Base-by-base conservation (phyloP, 768 basidiomycete genomes). In the Leccinum arenicola region DNA sequence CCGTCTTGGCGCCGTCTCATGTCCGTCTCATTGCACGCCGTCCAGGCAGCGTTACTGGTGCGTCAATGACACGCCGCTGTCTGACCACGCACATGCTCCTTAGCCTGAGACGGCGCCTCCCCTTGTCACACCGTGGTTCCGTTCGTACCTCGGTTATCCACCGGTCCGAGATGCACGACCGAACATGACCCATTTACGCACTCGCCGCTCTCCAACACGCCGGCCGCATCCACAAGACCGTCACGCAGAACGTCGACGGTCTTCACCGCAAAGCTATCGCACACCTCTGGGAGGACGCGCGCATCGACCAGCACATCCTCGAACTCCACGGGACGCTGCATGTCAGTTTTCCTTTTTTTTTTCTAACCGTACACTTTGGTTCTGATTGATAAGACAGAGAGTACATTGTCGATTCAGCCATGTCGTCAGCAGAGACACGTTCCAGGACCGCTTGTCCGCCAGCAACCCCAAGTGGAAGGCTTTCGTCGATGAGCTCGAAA, bases 241-340 rank as follows among this genome's bases (percentile, higher is more conserved):
- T 98, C 61, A 98, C 96, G 0, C 89, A 88, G 73, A 91, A 91
- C 64, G 95, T 98, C n/a, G 96, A 98, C 67, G 95, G 94, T 3
- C 82, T 98, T 9, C 95, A 98, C 68, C 86, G 86, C 54, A 93
- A 91, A 74, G 91, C 93, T 7, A 73, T 90, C n/a, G 57, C 73
- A 35, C 73, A 75, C 69, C 78, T 81, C 60, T 76, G 72, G 74
- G 74, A 68, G 60, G 74, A 70, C 54, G 69, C 67, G n/a, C 69
- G 64, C 21, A 68, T 75, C 71, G 52, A 74, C 62, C 54, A 71
- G 63, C 70, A 74, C 25, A 85, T 94, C 49, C 76, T 97, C 23
- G 93, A 96, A 70, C 81, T 98, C 9, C 95, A 98, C 70, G 95
- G 95, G 19, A 92, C 88, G 17, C 73, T 98, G 11, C 90, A 92